A percentile compares a stretch with the other conserved stretches of the same genome.
Evolutionary conservation across 148 eudicot genomes (phyloP).

Genomic region (Gaultheria prostrata): DNA sequence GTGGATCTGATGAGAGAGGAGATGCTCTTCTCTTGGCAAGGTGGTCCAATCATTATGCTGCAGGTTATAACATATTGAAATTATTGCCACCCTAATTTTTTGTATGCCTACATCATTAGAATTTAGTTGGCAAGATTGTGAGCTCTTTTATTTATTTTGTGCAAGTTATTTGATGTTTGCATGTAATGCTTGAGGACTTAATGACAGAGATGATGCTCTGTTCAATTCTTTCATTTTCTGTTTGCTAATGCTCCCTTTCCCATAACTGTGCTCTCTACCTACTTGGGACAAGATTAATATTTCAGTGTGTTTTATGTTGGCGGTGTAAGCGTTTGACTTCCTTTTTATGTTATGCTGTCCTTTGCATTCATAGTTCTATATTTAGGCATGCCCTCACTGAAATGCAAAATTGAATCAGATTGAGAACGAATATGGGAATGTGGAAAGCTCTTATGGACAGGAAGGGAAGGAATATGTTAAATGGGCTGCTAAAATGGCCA

Average conservation of each 20-base stretch:
- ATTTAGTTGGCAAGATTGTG: neutral
- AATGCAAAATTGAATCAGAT: conserved; percentile 47
- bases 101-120: neutral
- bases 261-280: neutral
- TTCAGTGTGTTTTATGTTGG: neutral
- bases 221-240: neutral
- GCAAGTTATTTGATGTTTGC: neutral
- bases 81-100: neutral
- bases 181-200: neutral
- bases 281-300: neutral
- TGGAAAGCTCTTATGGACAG: conserved; percentile 61
- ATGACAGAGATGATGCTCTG: neutral
- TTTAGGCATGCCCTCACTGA: neutral
- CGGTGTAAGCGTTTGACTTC: conserved; percentile 2
- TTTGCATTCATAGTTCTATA: neutral
- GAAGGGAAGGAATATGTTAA: conserved; percentile 68
- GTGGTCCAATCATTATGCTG: conserved; percentile 91
- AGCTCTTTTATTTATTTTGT: neutral
- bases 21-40: conserved; percentile 94
- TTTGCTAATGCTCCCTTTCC: neutral
- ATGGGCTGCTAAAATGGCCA: conserved; percentile 97
- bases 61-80: conserved; percentile 51
- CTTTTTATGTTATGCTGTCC: neutral
- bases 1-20: conserved; percentile 84
- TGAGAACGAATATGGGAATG: conserved; percentile 93